These are phyloP conservation scores for Entomortierella lignicola DNA, from an alignment of 192 early-diverging fungal species.

Conservation along the genomic window DNA sequence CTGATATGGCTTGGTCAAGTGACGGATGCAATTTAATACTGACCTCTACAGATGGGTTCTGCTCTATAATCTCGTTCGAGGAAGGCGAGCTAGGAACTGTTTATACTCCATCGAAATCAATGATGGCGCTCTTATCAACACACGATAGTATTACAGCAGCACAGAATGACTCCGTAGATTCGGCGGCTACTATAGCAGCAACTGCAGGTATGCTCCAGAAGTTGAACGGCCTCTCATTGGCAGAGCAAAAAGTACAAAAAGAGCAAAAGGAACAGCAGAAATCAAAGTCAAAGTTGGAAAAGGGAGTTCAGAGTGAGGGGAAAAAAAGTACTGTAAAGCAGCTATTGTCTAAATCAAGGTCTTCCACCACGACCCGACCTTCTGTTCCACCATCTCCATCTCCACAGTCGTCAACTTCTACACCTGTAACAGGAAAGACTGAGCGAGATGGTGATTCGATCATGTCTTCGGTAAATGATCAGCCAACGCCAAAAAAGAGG, in stretches of 20 bases:
- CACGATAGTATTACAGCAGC: not conserved
- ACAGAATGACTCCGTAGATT: conserved; percentile 10
- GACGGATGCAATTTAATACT: conserved; percentile 83
- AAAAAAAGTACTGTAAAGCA: conserved; percentile 17
- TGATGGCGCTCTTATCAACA: conserved; percentile 21
- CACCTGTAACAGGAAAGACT: conserved; percentile 13
- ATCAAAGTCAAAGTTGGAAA: conserved; percentile 25
- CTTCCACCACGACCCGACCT: not conserved
- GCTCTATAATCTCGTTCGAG: conserved; percentile 79
- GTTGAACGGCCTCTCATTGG: conserved; percentile 34
- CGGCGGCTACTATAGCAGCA: conserved; percentile 29
- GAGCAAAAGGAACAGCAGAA: conserved; percentile 23
- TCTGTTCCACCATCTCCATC: not conserved
- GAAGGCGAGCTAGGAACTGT: conserved; percentile 72
- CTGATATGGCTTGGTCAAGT: conserved; percentile 87
- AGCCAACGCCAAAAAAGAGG: conserved; percentile 41
- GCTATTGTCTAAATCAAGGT: conserved; percentile 11
- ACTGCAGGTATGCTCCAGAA: conserved; percentile 49
- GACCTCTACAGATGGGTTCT: conserved; percentile 89
- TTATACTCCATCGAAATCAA: conserved; percentile 26
- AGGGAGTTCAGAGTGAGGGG: not conserved
- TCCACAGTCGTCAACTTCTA: not conserved
- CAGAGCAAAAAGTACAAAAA: conserved; percentile 23
- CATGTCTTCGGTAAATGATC: conserved; percentile 18
- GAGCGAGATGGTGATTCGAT: conserved; percentile 45